Evolutionary conservation across 75 land plant species (phyloP).

Genomic region (Pinus albicaulis): DNA sequence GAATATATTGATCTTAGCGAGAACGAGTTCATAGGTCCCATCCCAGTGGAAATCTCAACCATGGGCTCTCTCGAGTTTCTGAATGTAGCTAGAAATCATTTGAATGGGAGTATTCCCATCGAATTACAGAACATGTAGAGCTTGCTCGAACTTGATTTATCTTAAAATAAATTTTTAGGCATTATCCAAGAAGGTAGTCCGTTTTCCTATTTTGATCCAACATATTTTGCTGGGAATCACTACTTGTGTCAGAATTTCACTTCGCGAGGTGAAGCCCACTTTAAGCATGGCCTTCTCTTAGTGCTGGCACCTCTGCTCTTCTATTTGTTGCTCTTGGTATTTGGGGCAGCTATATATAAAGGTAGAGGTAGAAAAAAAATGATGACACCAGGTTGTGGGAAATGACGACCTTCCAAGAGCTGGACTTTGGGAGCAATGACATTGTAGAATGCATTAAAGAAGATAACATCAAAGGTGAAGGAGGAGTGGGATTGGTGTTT

Average conservation of each 20-base stretch:
- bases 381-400: constrained; percentile 37
- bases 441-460: constrained; percentile 41
- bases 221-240: constrained; percentile 36
- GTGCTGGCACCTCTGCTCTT: constrained; percentile 38
- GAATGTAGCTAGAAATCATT: too few species aligned
- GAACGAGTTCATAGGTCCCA: too few species aligned
- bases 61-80: too few species aligned
- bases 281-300: constrained; percentile 34
- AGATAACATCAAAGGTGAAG: constrained; percentile 65
- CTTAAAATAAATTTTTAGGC: too few species aligned
- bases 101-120: too few species aligned
- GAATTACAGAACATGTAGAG: too few species aligned
- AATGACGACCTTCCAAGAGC: constrained; percentile 66
- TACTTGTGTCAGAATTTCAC: constrained; percentile 21
- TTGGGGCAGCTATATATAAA: constrained; percentile 22
- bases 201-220: constrained; percentile 10
- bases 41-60: too few species aligned
- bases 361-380: constrained; percentile 9
- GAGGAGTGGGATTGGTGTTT: constrained; percentile 80
- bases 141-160: too few species aligned
- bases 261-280: neutral
- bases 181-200: too few species aligned
- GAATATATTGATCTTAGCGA: too few species aligned
- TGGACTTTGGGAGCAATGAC: constrained; percentile 49
- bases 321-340: constrained; percentile 27